Evolutionary conservation across 192 early-diverging fungal species (phyloP), one percentile per base, ranked within the genome.

Genomic region (Coemansia furcata): DNA sequence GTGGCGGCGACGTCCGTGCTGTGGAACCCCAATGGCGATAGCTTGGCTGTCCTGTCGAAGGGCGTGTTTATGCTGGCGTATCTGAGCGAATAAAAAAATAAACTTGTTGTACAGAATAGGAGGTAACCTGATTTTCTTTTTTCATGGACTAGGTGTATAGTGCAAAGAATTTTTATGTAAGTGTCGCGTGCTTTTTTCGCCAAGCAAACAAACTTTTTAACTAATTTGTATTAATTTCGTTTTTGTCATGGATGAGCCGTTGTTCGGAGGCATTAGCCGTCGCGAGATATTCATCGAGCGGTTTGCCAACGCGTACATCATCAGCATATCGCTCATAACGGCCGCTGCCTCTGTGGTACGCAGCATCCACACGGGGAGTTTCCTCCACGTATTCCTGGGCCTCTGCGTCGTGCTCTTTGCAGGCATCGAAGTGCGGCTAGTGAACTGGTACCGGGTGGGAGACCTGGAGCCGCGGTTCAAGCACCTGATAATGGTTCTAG

Each of bases 381-480:
- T 30, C 30, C 19, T 62, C 33, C 79, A 85, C 40, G 29, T 36
- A n/a, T 65, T 85, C 11, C 40, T 85, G 17, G 77, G 74, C 6
- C 6, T 84, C 0, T 67, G 62, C n/a, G 49, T 64, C 0, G 43
- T 40, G 30, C 29, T 76, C 50, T 62, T 85, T 30, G 67, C 84
- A 11, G 60, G 60, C 6, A 70, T 83, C 38, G 67, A 81, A n/a
- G 62, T 77, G 44, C 84, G 74, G 6, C 73, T 85, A 44, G 65
- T 86, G 33, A 72, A 69, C 11, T 86, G 84, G 84, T 86, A 85
- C 62, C 76, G 85, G 32, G 60, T 69, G n/a, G 85, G 85, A 65
- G 85, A 86, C 63, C 71, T 86, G 19, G 85, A 86, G 60, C 85
- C 85, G 0, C 32, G 70, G 11, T 86, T 86, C 55, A 74, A 75